Percentiles rank a stretch among this genome's conserved stretches.
Conservation (phyloP, 1,139 yeast genomes). For the Pichia sp. region DNA sequence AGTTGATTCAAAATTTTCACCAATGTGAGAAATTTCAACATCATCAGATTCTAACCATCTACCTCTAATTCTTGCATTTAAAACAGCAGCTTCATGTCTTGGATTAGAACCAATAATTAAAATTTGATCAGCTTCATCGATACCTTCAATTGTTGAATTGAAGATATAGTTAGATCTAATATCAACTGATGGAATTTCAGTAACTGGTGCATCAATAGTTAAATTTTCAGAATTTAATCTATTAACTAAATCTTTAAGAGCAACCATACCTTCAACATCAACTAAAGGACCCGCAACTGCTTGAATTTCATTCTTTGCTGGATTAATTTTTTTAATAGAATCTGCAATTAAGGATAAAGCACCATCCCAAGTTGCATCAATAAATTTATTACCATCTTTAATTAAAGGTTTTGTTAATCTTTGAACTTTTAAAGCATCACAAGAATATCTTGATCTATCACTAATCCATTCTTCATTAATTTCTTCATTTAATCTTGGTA, state of each 20-base stretch:
- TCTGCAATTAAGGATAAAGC: constrained; percentile 68
- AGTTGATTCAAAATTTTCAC: constrained; percentile 73
- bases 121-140: constrained; percentile 78
- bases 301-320: constrained; percentile 67
- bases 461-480: constrained; percentile 91
- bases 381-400: constrained; percentile 65
- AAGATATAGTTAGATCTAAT: constrained; percentile 75
- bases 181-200: constrained; percentile 55
- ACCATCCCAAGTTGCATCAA: constrained; percentile 83
- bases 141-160: constrained; percentile 74
- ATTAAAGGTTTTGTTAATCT: constrained; percentile 78
- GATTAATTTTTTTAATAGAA: constrained; percentile 52
- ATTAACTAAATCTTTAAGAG: constrained; percentile 74
- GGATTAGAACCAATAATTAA: constrained; percentile 82
- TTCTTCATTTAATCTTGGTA: constrained; percentile 83
- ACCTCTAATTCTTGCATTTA: constrained; percentile 80
- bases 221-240: constrained; percentile 76
- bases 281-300: constrained; percentile 78
- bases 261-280: constrained; percentile 79
- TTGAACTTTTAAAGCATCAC: constrained; percentile 83
- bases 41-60: constrained; percentile 64
- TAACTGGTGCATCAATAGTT: constrained; percentile 61
- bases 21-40: constrained; percentile 61
- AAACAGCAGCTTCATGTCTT: constrained; percentile 85
- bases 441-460: constrained; percentile 81